phyloP scores from a whole-genome alignment of 2,329 filamentous ascomycete genomes.

The Penicillium sp. region DNA sequence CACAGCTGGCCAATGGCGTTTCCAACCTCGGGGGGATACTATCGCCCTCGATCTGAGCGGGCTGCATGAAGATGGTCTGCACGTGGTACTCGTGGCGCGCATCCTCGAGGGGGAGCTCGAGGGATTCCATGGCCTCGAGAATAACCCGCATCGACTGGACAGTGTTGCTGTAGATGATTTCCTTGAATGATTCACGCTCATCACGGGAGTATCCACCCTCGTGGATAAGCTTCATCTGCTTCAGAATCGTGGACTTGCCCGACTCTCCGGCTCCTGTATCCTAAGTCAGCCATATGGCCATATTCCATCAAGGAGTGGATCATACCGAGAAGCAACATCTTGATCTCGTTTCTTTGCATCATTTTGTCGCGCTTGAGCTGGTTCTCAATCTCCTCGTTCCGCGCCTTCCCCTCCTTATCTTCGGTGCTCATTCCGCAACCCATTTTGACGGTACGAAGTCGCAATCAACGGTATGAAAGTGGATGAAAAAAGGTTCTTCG shows the following conservation, averaged over 20 bases:
- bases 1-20: conserved; percentile 88
- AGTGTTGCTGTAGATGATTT: conserved; percentile 71
- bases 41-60: conserved; percentile 92
- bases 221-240: conserved; percentile 99
- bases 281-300: conserved; percentile 15
- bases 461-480: conserved; percentile 10
- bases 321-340: conserved; percentile 97
- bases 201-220: conserved; percentile 98
- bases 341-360: conserved; percentile 99
- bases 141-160: conserved; percentile 70
- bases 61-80: conserved; percentile 98
- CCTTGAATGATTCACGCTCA: conserved; percentile 67
- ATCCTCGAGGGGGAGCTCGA: conserved; percentile 81
- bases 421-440: conserved; percentile 99
- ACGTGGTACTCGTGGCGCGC: conserved; percentile 95
- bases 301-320: not conserved
- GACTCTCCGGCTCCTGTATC: conserved; percentile 88
- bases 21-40: conserved; percentile 92
- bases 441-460: conserved; percentile 65
- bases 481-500: not conserved
- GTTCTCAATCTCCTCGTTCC: conserved; percentile 99
- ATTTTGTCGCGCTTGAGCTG: conserved; percentile 98
- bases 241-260: conserved; percentile 89
- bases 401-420: conserved; percentile 99
- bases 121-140: conserved; percentile 65